Conservation (phyloP, 495 filamentous ascomycete species). For the Platismatia glauca region DNA sequence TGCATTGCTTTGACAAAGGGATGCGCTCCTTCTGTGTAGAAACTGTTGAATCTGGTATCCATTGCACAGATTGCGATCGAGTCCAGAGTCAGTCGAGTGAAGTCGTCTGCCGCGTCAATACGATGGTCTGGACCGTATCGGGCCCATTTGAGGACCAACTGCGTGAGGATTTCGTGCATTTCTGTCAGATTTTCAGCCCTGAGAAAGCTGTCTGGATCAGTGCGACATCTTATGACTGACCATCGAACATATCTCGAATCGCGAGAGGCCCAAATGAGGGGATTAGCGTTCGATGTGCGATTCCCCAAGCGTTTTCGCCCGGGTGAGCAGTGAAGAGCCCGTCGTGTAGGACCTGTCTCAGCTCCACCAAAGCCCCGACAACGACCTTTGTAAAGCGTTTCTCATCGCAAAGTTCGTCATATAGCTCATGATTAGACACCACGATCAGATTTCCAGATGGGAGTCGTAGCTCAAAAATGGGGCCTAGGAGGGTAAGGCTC, state of each 20-base stretch:
- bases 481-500: background rate
- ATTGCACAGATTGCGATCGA: conserved; percentile 65
- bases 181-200: conserved; percentile 21
- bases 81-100: conserved; percentile 66
- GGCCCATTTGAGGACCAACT: conserved; percentile 70
- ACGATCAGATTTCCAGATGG: conserved; percentile 21
- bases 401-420: conserved; percentile 62
- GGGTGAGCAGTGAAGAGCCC: conserved; percentile 60
- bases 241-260: conserved; percentile 60
- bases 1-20: conserved; percentile 61
- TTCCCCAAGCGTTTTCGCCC: conserved; percentile 57
- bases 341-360: conserved; percentile 52
- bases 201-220: background rate
- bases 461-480: background rate
- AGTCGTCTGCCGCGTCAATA: conserved; percentile 59
- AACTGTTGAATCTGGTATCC: conserved; percentile 68
- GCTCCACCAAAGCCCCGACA: conserved; percentile 37
- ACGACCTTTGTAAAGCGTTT: conserved; percentile 54
- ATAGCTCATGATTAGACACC: conserved; percentile 43
- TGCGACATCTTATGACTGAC: background rate
- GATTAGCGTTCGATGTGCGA: conserved; percentile 58
- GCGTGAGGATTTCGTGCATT: conserved; percentile 61
- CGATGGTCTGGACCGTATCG: conserved; percentile 47
- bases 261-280: conserved; percentile 65
- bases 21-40: conserved; percentile 57